Evolutionary conservation across 176 grass and related monocot genomes (phyloP), one percentile per base, ranked within the genome.

Genomic region (Phoenix dactylifera): DNA sequence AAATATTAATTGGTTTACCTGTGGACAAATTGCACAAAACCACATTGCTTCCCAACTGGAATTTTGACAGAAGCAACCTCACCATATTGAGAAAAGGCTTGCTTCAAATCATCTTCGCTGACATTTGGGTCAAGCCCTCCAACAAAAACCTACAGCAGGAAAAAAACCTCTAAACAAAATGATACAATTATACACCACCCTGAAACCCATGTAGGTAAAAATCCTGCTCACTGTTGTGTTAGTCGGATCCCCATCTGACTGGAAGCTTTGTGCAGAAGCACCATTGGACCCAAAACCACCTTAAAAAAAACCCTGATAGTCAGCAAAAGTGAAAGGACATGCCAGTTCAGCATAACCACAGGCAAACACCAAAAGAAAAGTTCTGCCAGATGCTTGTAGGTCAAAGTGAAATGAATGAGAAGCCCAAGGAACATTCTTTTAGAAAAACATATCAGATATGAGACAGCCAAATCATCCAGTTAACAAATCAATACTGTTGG

Each of bases 41-140:
- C 92, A 2, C 92, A 97, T 55, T 97, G 92, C 58, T 97, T 97
- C 22, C 92, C 87, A 65, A 84, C 81, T 57, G 92, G 92, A 60
- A 97, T 87, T 77, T 97, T 97, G 32, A 97, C 92, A 10, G 92
- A 91, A 18, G 84, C 80, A 67, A 97, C 88, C 44, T 88, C 87
- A 50, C 92, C 92, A 51, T 91, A 91, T 50, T 91, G 82, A 50
- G 84, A 82, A 60, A 97, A 97, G 25, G 72, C 74, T 77, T 91
- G 78, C 73, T 79, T 88, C 22, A 97, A 84, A 55, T 91, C 87
- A 35, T 91, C 87, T 80, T 97, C 92, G 63, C 79, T 97, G 50
- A 85, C 87, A 74, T 85, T 90, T 26, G 84, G 78, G 57, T 97
- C 92, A 52, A 97, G 87, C 57, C 92, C 92, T 25, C 92, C 92